Base-by-base conservation (phyloP, 441 rosid genomes). In the Lepidium campestre region DNA sequence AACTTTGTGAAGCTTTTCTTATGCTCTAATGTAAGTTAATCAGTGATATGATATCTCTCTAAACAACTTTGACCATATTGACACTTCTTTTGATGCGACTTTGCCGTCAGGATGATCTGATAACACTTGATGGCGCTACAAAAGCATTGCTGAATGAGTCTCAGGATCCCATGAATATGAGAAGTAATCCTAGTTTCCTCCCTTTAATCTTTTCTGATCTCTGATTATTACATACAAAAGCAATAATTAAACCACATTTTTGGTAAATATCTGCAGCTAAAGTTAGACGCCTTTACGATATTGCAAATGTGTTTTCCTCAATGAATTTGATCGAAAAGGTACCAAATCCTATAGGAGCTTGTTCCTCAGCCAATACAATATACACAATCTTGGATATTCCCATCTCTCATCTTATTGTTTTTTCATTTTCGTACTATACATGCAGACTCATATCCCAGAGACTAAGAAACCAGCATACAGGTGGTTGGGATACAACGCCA, bases 1-100 rank as follows among this genome's bases (percentile, higher is more conserved):
- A 92, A 83, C 82, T 87, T 87, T 56, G 85, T 85, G 77, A 89
- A 92, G 93, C 95, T 92, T 65, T 89, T 89, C 74, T 86, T 92
- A 56, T 89, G 90, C 73, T 82, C 88, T 19, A 77, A 81, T 69
- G 98, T 89, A 82, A 85, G 96, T 68, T 22, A 56, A 48, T 19
- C 46, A 11, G 9, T 39, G 1, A 47, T 36, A 36, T 22, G 36
- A 13, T 9, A 54, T 36, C 29, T 45, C 63, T 53, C 15, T 55
- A 31, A 37, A 31, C 22, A 40, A 39, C 4, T 47, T 22, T 44
- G 11, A 59, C 70, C 72, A 20, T n/a, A 8, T 29, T 66, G 60
- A 40, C 14, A 22, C 53, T 10, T 62, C 39, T 53, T 46, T 70
- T 65, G 58, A 48, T 17, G 44, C 47, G 49, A 7, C 48, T 58